phyloP scores from a whole-genome alignment of 2,329 filamentous ascomycete genomes.

The Alternaria novae-zelandiae region DNA sequence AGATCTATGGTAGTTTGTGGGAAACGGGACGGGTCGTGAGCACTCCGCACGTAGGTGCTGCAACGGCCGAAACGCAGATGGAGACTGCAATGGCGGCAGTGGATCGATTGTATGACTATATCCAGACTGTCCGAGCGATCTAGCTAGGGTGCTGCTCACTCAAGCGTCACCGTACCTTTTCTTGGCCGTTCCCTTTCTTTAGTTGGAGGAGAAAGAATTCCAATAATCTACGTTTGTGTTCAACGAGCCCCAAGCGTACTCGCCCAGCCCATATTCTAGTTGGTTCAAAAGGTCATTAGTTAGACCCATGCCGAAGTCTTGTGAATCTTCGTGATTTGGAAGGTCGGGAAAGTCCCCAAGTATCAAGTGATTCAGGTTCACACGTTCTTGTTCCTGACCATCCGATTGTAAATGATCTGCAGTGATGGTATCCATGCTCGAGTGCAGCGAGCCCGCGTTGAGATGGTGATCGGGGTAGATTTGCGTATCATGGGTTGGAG shows the following conservation, averaged over 20 bases:
- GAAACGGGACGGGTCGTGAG: conserved; percentile 56
- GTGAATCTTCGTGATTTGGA: not conserved
- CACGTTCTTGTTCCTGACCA: not conserved
- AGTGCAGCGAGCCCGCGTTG: not conserved
- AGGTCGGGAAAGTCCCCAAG: not conserved
- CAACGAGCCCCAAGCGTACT: conserved; percentile 40
- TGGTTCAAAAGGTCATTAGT: conserved; percentile 25
- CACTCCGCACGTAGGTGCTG: conserved; percentile 59
- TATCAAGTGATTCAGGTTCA: not conserved
- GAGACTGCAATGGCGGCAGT: conserved; percentile 47
- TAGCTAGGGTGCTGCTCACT: not conserved
- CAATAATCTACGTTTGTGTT: conserved; percentile 1
- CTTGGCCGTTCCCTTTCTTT: not conserved
- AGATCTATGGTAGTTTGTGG: conserved; percentile 49
- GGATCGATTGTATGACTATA: conserved; percentile 28
- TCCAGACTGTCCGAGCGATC: not conserved
- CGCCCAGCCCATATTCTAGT: conserved; percentile 41
- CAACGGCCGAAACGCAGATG: conserved; percentile 50
- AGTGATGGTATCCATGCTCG: not conserved
- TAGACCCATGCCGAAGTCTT: conserved; percentile 9
- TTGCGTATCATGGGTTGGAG: not conserved
- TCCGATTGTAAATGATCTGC: not conserved
- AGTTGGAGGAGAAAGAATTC: not conserved
- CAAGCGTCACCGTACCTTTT: not conserved
- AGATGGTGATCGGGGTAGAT: not conserved